Evolutionary conservation across 345 rosid genomes (phyloP).

Genomic region (Linum lewisii): DNA sequence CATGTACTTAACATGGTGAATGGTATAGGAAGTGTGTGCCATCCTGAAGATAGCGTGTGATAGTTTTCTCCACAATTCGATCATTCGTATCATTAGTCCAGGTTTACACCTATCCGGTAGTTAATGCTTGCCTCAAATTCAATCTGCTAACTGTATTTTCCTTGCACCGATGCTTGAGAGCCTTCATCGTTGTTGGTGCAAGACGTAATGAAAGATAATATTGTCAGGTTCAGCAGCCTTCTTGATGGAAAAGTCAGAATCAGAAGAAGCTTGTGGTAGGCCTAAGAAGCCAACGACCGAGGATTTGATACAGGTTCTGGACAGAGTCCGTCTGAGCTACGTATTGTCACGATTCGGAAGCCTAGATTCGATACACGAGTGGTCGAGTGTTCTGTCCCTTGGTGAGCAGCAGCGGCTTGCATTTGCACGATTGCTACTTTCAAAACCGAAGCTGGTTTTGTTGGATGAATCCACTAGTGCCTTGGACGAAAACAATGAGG

Average conservation of each 20-base stretch:
- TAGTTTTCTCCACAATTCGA: too few relatives aligned
- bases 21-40: too few relatives aligned
- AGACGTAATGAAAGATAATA: background rate
- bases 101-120: too few relatives aligned
- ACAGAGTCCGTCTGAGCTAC: slow-evolving; percentile 65
- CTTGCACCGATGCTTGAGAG: too few relatives aligned
- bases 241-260: slow-evolving; percentile 22
- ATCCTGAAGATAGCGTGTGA: too few relatives aligned
- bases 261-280: slow-evolving; percentile 20
- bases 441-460: slow-evolving; percentile 71
- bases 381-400: slow-evolving; percentile 95
- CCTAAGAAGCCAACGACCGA: slow-evolving; percentile 48
- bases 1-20: too few relatives aligned
- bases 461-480: slow-evolving; percentile 95
- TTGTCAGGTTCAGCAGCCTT: slow-evolving; percentile 43
- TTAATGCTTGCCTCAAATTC: too few relatives aligned
- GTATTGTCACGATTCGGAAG: slow-evolving; percentile 57
- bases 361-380: slow-evolving; percentile 59
- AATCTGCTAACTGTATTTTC: too few relatives aligned
- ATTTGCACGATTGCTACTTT: slow-evolving; percentile 73
- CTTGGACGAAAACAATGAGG: slow-evolving; percentile 89
- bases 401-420: slow-evolving; percentile 98
- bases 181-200: too few relatives aligned
- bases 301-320: slow-evolving; percentile 50
- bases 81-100: too few relatives aligned